Evolutionary conservation across 345 rosid genomes (phyloP), one percentile per base, ranked within the genome.

Genomic region (Laguncularia racemosa): DNA sequence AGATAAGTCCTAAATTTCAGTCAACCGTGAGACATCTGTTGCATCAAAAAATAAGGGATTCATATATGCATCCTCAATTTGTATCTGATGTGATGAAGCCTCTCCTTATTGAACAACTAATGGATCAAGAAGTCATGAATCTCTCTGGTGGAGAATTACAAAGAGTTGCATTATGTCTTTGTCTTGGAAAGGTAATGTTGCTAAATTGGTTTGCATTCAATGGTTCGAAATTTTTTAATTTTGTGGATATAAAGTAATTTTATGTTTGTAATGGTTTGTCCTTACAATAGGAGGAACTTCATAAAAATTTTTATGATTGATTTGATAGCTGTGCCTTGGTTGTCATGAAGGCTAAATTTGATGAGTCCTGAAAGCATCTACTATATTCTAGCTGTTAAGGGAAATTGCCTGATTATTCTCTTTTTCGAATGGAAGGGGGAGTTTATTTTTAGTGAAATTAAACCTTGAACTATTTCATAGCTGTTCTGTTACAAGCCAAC

Each of bases 61-160:
- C 95, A 3, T 90, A 88, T 62, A 79, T 71, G 76, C 96, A 95
- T 73, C 97, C 99, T 46, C 99, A 90, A 60, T 95, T 95, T 75
- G 78, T 84, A 16, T 95, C 99, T 53, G 99, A 95, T 72, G 97
- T 90, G 66, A 90, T 90, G 97, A 95, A 88, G 59, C 99, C 99
- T 55, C 97, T 90, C 63, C 95, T 85, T 61, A 90, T 95, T 45
- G 99, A 95, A 68, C 97, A 95, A 73, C 60, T 90, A 61, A 85
- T 90, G 96, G 97, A 95, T 77, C 99, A 87, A 73, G 86, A 87
- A 84, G 95, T 93, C 21, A 77, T 78, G 46, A 93, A 90, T 76
- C 95, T 93, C 44, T 93, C 99, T 46, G 99, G 99, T 65, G 99
- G 99, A 76, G 99, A 93, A 75, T 68, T 89, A 79, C 99, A 93